Base-by-base conservation (phyloP, 2,329 filamentous ascomycete species). In the Monosporascus sp. region DNA sequence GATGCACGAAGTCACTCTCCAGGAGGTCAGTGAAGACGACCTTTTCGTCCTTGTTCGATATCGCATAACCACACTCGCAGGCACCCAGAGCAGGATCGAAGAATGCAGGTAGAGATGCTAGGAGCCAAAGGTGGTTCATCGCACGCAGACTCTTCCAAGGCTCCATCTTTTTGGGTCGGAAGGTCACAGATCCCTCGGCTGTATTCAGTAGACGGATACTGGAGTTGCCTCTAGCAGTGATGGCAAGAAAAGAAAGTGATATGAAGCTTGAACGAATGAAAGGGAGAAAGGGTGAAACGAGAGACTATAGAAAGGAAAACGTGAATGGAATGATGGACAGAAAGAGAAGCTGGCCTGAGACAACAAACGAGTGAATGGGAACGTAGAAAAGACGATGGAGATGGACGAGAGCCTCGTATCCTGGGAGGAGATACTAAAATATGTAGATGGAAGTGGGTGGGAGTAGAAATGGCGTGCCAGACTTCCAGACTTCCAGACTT, bases 41-140 rank as follows among this genome's bases (percentile, higher is more conserved):
- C 47, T 69, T 63, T 7, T 62, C 54, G 4, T 65, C 59, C 27
- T 71, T 69, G 46, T 76, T 69, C 56, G 73, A 74, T 45, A 85
- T 69, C 3, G 79, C 79, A 68, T 90, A 92, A 50, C 88, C 89
- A 65, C 89, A 93, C 62, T 88, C 82, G 71, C 89, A 92, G 56
- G 78, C 75, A 5, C 79, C 77, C 14, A 58, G 43, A 38, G 61
- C 63, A 8, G 56, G 52, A 19, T 52, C 54, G 43, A 60, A 46
- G 47, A 65, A 56, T 43, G 61, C 51, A 26, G 53, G 48, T 14
- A 59, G 38, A 24, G 58, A 44, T 37, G 48, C 43, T 14, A 65
- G 36, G 27, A 64, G 27, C 34, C 52, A 55, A 11, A 57, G 37
- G 37, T 54, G 54, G 36, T 51, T 14, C 53, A 55, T 59, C 38